Evolutionary conservation across 129 eudicot species (phyloP).

Genomic region (Helichrysum umbraculigerum): DNA sequence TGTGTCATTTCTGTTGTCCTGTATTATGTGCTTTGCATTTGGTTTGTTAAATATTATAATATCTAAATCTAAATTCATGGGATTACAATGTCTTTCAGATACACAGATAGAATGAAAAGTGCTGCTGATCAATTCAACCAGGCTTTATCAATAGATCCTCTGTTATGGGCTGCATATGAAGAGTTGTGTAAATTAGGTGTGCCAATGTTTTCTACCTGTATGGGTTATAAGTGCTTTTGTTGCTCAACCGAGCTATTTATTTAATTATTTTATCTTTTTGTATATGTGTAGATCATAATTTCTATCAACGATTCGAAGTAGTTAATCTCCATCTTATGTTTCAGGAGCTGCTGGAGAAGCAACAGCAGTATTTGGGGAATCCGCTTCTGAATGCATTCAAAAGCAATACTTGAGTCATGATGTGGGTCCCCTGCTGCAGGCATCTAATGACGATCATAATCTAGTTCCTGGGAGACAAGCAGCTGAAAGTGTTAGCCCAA

Average conservation of each 20-base stretch:
- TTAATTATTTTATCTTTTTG: not conserved
- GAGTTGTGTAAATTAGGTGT: slow-evolving; percentile 90
- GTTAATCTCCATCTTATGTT: slow-evolving; percentile 9
- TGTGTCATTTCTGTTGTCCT: slow-evolving; percentile 2
- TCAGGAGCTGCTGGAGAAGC: slow-evolving; percentile 95
- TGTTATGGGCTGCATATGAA: slow-evolving; percentile 96
- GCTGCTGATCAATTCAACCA: slow-evolving; percentile 87
- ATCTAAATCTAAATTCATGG: slow-evolving; percentile 18
- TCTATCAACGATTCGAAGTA: not conserved
- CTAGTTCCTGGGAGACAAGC: slow-evolving; percentile 44
- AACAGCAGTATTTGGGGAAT: slow-evolving; percentile 74
- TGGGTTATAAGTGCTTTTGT: slow-evolving; percentile 14
- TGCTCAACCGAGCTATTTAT: not conserved
- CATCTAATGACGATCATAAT: slow-evolving; percentile 54
- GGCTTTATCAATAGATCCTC: slow-evolving; percentile 89
- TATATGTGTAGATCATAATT: not conserved
- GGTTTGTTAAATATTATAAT: slow-evolving; percentile 13
- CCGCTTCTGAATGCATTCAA: slow-evolving; percentile 74
- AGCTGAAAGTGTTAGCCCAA: slow-evolving; percentile 70
- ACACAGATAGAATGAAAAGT: slow-evolving; percentile 78
- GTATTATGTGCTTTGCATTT: slow-evolving; percentile 18
- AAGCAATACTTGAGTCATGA: slow-evolving; percentile 69
- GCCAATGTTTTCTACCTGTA: slow-evolving; percentile 1
- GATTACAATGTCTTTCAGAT: slow-evolving; percentile 55
- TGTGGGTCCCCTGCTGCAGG: slow-evolving; percentile 42